Evolutionary conservation across 2,329 filamentous ascomycete genomes (phyloP).

Genomic region (Colletotrichum somersetense): DNA sequence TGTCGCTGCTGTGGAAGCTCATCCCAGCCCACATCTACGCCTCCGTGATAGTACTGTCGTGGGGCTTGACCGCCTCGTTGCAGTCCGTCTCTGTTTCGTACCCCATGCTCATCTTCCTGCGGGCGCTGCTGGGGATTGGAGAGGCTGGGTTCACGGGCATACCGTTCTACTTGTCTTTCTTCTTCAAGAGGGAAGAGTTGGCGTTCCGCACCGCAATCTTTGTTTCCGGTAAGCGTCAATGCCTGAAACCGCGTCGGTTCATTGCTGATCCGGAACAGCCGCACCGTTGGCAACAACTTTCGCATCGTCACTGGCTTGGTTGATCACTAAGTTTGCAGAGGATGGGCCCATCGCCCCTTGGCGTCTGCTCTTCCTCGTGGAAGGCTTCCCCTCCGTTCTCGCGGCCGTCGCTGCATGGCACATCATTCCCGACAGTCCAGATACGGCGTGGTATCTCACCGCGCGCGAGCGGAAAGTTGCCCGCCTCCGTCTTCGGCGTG

Average conservation of each 20-base stretch:
- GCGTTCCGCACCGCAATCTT: constrained; percentile 89
- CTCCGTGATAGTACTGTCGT: constrained; percentile 75
- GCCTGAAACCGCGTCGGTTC: neutral
- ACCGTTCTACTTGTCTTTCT: constrained; percentile 74
- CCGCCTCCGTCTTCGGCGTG: constrained; percentile 72
- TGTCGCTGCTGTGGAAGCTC: constrained; percentile 71
- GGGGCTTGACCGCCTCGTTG: constrained; percentile 83
- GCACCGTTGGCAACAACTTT: constrained; percentile 86
- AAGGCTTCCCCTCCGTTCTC: constrained; percentile 86
- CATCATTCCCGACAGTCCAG: constrained; percentile 81
- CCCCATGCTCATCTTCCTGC: constrained; percentile 66
- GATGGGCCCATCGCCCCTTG: constrained; percentile 80
- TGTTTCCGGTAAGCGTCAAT: constrained; percentile 71
- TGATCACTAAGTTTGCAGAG: constrained; percentile 78
- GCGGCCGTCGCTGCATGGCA: constrained; percentile 80
- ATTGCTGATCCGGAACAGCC: constrained; percentile 69
- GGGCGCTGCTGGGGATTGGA: constrained; percentile 70
- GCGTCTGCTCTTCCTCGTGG: constrained; percentile 86
- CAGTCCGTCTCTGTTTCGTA: constrained; percentile 77
- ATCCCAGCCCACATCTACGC: constrained; percentile 73
- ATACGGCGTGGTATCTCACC: constrained; percentile 73
- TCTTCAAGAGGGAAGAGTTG: constrained; percentile 77
- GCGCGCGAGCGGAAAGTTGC: constrained; percentile 77
- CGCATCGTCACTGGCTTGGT: constrained; percentile 82
- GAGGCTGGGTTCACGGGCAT: constrained; percentile 76